Evolutionary conservation across 164 flowering plant genomes (phyloP).

Genomic region (Cinnamomum micranthum): DNA sequence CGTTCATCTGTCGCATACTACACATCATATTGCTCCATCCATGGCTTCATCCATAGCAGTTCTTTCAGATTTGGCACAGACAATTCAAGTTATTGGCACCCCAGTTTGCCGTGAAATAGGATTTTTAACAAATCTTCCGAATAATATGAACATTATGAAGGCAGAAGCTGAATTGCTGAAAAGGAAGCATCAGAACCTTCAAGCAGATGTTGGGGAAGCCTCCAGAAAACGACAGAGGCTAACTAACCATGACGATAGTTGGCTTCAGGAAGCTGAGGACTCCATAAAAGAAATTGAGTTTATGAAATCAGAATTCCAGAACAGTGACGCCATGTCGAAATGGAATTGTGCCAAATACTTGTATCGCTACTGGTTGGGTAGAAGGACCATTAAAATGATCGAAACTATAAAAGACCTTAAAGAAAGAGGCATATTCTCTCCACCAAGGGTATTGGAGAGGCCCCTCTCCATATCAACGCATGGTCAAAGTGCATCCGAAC

Average conservation of each 20-base stretch:
- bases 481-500: not conserved
- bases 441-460: not conserved
- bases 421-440: not conserved
- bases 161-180: not conserved
- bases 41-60: too few species aligned
- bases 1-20: too few species aligned
- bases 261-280: too few species aligned
- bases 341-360: not conserved
- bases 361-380: not conserved
- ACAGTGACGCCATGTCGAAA: not conserved
- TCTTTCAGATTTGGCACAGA: not conserved
- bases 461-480: not conserved
- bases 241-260: too few species aligned
- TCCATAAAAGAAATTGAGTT: not conserved
- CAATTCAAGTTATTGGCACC: not conserved
- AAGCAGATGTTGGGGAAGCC: not conserved
- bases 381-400: not conserved
- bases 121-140: not conserved
- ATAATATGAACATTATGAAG: not conserved
- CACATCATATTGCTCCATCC: too few species aligned
- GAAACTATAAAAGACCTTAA: not conserved
- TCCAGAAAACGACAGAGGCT: not conserved
- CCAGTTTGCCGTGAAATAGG: not conserved
- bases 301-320: not conserved
- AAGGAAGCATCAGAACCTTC: not conserved